Evolutionary conservation across 108 stramenopile species (phyloP), one percentile per base, ranked within the genome.

Genomic region (Chaetoceros muelleri): DNA sequence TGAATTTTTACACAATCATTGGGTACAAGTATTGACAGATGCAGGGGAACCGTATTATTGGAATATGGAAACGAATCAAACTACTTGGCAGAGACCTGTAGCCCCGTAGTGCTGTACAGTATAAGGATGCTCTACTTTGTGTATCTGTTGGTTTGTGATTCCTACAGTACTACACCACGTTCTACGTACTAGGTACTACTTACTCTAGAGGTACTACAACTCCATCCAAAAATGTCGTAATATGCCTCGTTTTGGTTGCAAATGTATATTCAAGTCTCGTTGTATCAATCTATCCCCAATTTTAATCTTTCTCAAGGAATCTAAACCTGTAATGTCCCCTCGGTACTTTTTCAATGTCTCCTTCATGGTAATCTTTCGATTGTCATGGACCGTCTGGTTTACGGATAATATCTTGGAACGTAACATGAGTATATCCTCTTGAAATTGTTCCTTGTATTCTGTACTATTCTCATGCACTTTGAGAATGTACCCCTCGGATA

Each of bases 21-120:
- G 90, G 90, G 46, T 67, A 8, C 64, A 69, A 46, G 76, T 78
- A 40, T 78, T 91, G 50, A 84, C 85, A 2, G 73, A 83, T 60
- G 76, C 74, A 26, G 90, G 90, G 3, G 64, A 72, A 7, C 60
- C 74, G 8, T 91, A 91, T 48, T 91, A 85, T 54, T 91, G 85
- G 83, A 86, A 91, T 65, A 54, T 62, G 8, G 60, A 65, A 16
- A 83, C 81, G 0, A 70, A 70, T 21, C 47, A 75, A 57, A 78
- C 77, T 7, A 58, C 55, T 24, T 91, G 89, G 89, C 71, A 84
- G 47, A 69, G 62, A 51, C 89, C 89, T 1, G 51, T 21, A 56
- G 18, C n/a, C n/a, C n/a, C n/a, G n/a, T n/a, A n/a, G n/a, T n/a
- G n/a, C n/a, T n/a, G n/a, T n/a, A n/a, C n/a, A n/a, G n/a, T n/a